Percentiles rank a stretch among this genome's conserved stretches.
phyloP scores from a whole-genome alignment of 805 yeast species.

The Lipomyces sp. region DNA sequence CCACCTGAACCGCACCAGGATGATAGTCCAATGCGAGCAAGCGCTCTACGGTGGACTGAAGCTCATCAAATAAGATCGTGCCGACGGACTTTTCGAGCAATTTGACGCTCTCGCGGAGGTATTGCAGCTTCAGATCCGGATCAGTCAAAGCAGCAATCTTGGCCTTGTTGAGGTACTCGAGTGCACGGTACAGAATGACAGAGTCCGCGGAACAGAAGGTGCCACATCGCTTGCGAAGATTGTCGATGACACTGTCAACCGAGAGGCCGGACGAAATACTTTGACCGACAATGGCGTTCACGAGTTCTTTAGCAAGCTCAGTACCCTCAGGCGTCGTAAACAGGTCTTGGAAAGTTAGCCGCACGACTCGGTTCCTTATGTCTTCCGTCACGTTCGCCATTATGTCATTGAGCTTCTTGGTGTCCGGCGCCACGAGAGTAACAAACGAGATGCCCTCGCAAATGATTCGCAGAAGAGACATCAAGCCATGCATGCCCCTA shows the following conservation, averaged over 20 bases:
- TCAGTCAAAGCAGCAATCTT: constrained; percentile 66
- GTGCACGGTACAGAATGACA: constrained; percentile 88
- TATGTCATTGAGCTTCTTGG: constrained; percentile 45
- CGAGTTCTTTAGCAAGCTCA: constrained; percentile 74
- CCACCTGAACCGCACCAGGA: constrained; percentile 81
- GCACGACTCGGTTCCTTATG: constrained; percentile 64
- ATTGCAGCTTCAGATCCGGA: constrained; percentile 63
- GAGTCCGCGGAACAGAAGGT: constrained; percentile 92
- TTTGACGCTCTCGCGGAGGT: constrained; percentile 66
- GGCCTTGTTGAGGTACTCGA: constrained; percentile 86
- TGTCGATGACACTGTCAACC: constrained; percentile 81
- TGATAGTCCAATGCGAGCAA: constrained; percentile 74
- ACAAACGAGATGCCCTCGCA: constrained; percentile 90
- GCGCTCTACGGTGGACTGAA: constrained; percentile 74
- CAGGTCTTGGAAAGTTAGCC: constrained; percentile 67
- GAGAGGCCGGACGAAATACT: constrained; percentile 89
- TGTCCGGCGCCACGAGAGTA: constrained; percentile 68
- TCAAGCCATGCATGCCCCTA: constrained; percentile 74
- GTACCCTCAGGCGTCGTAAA: constrained; percentile 66
- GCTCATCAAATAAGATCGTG: constrained; percentile 69
- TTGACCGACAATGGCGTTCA: constrained; percentile 83
- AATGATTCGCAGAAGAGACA: constrained; percentile 69
- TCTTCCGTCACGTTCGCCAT: constrained; percentile 65
- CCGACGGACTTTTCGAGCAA: constrained; percentile 78
- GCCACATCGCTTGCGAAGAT: constrained; percentile 89